A percentile compares a stretch with the other conserved stretches of the same genome.
phyloP scores from a whole-genome alignment of 2,329 filamentous ascomycete genomes.

The Tolypocladium cylindrosporum region DNA sequence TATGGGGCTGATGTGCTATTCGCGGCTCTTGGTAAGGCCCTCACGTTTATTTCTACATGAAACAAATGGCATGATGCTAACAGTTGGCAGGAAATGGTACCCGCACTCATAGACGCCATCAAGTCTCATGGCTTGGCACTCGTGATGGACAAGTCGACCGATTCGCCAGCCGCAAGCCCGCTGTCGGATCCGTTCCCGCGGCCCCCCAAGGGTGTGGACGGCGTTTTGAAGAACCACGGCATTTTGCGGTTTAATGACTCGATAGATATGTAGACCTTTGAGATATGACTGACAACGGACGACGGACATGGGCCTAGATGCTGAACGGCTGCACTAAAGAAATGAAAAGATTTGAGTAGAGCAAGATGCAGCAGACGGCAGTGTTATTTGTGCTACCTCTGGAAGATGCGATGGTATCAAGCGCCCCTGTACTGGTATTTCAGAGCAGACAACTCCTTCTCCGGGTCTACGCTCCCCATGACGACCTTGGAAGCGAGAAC shows the following conservation, averaged over 20 bases:
- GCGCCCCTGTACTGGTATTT: slow-evolving; percentile 61
- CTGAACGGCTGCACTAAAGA: neutral
- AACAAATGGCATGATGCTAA: slow-evolving; percentile 8
- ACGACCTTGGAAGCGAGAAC: slow-evolving; percentile 53
- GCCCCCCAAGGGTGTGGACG: slow-evolving; percentile 76
- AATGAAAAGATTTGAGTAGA: neutral
- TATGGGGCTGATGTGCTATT: slow-evolving; percentile 92
- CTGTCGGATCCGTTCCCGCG: slow-evolving; percentile 43
- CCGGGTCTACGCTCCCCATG: slow-evolving; percentile 60
- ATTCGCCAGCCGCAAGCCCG: slow-evolving; percentile 29
- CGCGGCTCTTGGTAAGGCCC: slow-evolving; percentile 65
- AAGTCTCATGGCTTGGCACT: slow-evolving; percentile 90
- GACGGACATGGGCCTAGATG: neutral
- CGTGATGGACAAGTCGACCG: slow-evolving; percentile 74
- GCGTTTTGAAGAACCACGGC: slow-evolving; percentile 74
- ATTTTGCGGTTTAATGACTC: slow-evolving; percentile 89
- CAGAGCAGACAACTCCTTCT: slow-evolving; percentile 49
- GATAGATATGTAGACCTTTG: slow-evolving; percentile 53
- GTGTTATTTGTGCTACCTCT: neutral
- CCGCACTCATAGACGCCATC: slow-evolving; percentile 83
- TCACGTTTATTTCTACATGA: neutral
- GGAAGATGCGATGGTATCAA: slow-evolving; percentile 17
- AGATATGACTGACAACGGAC: neutral
- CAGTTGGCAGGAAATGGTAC: slow-evolving; percentile 68
- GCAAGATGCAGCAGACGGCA: neutral